Conservation (phyloP, 441 rosid genomes). For the Adansonia grandidieri region DNA sequence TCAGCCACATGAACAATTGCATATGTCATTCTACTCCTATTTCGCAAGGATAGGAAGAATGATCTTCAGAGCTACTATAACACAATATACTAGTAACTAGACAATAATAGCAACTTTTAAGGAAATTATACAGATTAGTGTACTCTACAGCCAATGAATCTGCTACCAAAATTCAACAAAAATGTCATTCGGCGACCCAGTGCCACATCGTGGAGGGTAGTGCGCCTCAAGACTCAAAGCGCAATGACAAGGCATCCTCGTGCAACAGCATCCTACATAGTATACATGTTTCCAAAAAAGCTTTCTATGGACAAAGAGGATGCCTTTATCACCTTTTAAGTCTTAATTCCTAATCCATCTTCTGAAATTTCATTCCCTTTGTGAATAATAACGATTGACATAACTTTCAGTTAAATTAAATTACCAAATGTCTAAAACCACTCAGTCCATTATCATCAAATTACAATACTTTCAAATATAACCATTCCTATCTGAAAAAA, state of each 20-base stretch:
- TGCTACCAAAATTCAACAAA: neutral
- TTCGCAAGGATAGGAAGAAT: neutral
- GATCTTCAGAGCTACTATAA: conserved; percentile 2
- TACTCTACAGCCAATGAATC: neutral
- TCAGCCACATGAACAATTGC: too few relatives aligned
- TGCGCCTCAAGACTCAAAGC: neutral
- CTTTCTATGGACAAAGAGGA: neutral
- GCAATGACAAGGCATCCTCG: neutral
- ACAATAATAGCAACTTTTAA: neutral
- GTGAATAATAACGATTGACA: too few relatives aligned
- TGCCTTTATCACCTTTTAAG: neutral
- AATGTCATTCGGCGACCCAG: neutral
- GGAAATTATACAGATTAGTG: neutral
- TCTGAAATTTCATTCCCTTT: neutral
- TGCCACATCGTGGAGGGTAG: neutral
- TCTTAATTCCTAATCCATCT: neutral
- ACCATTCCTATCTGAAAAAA: neutral
- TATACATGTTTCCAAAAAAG: too few relatives aligned
- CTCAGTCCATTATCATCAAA: too few relatives aligned
- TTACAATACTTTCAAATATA: neutral
- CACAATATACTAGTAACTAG: neutral
- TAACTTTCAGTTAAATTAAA: too few relatives aligned
- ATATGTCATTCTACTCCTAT: neutral
- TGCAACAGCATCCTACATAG: neutral
- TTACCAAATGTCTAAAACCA: too few relatives aligned